Evolutionary conservation across 1,284 basidiomycete species (phyloP).

Genomic region (Lignosus rhinocerotis): DNA sequence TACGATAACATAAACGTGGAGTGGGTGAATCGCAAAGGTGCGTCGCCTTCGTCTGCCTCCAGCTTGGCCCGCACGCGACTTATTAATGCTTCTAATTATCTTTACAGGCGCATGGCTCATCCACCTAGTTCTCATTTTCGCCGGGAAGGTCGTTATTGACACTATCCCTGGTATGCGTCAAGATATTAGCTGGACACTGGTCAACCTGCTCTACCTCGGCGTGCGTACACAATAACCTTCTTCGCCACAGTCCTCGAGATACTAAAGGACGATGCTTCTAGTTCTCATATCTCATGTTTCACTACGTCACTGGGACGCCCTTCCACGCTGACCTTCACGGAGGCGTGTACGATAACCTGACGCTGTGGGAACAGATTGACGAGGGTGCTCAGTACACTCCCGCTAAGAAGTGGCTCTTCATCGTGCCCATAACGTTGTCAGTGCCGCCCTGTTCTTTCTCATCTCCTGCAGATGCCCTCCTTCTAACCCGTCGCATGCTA

Average conservation of each 20-base stretch:
- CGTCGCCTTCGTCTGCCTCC: constrained; percentile 26
- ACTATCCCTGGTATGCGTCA: constrained; percentile 93
- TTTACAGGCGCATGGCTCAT: constrained; percentile 92
- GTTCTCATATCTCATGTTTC: constrained; percentile 98
- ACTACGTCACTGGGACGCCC: constrained; percentile 96
- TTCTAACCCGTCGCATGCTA: constrained; percentile 33
- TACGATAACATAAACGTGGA: constrained; percentile 93
- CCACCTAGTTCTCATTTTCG: constrained; percentile 89
- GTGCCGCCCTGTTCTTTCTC: constrained; percentile 35
- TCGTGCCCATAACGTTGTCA: constrained; percentile 88
- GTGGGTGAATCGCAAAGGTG: constrained; percentile 99
- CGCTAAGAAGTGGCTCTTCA: constrained; percentile 96
- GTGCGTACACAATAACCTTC: constrained; percentile 51
- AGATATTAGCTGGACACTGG: constrained; percentile 94
- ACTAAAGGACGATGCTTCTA: constrained; percentile 33
- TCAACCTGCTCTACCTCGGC: constrained; percentile 90
- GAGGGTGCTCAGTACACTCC: constrained; percentile 98
- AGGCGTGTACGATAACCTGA: constrained; percentile 96
- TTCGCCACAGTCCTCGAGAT: not conserved
- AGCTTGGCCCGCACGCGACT: not conserved
- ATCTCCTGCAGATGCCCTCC: not conserved
- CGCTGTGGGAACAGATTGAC: constrained; percentile 99
- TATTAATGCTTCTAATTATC: not conserved
- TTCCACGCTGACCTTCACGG: constrained; percentile 87
- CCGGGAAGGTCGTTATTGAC: constrained; percentile 92